A percentile compares a stretch with the other conserved stretches of the same genome.
Evolutionary conservation across 2,329 filamentous ascomycete genomes (phyloP).

Genomic region (Penicillium sp.): DNA sequence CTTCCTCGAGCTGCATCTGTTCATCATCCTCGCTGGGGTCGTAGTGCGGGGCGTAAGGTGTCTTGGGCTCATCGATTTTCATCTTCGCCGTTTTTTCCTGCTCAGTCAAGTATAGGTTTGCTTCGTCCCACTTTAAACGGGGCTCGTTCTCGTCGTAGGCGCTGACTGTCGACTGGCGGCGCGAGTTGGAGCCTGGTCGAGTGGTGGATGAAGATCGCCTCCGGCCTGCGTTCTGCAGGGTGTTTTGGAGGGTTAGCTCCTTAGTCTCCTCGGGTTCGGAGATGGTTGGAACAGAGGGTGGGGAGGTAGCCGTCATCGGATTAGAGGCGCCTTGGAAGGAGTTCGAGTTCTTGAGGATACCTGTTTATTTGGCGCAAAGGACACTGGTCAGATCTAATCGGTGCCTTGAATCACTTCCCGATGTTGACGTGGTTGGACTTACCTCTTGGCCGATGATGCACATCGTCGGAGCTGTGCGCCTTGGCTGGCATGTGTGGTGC

Average conservation of each 20-base stretch:
- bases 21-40: conserved; percentile 85
- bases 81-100: conserved; percentile 93
- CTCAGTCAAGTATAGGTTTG: conserved; percentile 94
- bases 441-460: conserved; percentile 45
- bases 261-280: conserved; percentile 61
- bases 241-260: conserved; percentile 91
- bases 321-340: conserved; percentile 61
- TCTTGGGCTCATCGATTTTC: conserved; percentile 99
- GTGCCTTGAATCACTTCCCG: neutral
- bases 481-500: conserved; percentile 29
- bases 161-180: conserved; percentile 64
- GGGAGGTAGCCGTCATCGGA: conserved; percentile 37
- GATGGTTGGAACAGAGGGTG: conserved; percentile 37
- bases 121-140: conserved; percentile 96
- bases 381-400: neutral
- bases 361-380: conserved; percentile 47
- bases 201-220: conserved; percentile 77
- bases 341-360: conserved; percentile 85
- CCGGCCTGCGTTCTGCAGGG: conserved; percentile 86
- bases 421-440: conserved; percentile 10
- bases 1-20: conserved; percentile 49
- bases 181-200: conserved; percentile 62
- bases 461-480: conserved; percentile 34
- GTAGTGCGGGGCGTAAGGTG: conserved; percentile 89
- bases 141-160: conserved; percentile 62